phyloP scores from a whole-genome alignment of 345 rosid species.

The Trapa bicornis region DNA sequence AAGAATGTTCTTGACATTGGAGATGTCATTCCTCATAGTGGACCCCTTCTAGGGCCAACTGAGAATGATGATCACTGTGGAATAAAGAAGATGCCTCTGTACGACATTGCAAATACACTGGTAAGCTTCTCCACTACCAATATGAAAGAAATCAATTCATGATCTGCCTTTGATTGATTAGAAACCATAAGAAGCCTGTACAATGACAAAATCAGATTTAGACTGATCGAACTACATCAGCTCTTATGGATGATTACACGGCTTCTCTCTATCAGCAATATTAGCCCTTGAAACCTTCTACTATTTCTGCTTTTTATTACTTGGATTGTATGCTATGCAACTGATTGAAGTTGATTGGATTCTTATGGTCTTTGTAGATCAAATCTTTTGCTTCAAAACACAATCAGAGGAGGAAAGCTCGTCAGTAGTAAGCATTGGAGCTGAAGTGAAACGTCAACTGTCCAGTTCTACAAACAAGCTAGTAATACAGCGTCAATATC shows the following conservation, averaged over 20 bases:
- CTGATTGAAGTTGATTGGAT: not conserved
- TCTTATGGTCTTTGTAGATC: constrained; percentile 13
- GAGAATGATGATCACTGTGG: constrained; percentile 25
- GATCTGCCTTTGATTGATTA: not conserved
- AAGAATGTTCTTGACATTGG: constrained; percentile 20
- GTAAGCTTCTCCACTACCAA: constrained; percentile 18
- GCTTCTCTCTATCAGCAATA: not conserved
- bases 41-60: constrained; percentile 17
- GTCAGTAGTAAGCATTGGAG: constrained; percentile 11
- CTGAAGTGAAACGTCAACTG: not conserved
- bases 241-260: not conserved
- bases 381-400: constrained; percentile 26
- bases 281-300: not conserved
- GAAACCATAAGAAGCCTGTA: not conserved
- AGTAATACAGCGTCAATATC: not conserved
- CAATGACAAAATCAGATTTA: not conserved
- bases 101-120: constrained; percentile 61
- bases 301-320: not conserved
- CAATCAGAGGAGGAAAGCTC: constrained; percentile 17
- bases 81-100: constrained; percentile 52
- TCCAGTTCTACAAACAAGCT: not conserved
- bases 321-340: not conserved
- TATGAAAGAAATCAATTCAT: not conserved
- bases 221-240: not conserved
- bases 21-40: constrained; percentile 22